Conservation (phyloP, 169 alveolate genomes). For the Eimeria praecox region DNA sequence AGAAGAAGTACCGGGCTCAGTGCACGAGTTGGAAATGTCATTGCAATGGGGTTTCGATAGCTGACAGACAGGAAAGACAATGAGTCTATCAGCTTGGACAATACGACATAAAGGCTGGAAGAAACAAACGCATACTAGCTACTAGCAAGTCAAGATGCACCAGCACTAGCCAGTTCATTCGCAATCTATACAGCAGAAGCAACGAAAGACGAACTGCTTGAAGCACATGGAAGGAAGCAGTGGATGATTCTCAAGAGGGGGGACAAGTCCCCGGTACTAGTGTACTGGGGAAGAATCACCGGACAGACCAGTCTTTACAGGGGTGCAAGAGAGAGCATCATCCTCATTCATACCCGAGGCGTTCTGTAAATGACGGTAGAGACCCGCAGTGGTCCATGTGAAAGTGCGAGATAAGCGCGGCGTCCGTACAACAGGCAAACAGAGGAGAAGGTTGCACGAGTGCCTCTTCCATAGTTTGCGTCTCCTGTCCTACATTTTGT, state of each 20-base stretch:
- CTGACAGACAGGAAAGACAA: constrained; percentile 67
- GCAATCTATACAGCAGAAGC: background rate
- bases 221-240: background rate
- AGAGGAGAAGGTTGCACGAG: constrained; percentile 98
- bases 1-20: constrained; percentile 97
- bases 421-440: constrained; percentile 81
- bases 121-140: background rate
- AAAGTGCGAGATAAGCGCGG: constrained; percentile 93
- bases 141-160: background rate
- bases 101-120: background rate
- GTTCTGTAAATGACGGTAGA: constrained; percentile 98
- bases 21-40: constrained; percentile 98
- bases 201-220: background rate
- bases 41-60: constrained; percentile 95
- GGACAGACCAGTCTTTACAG: background rate
- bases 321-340: background rate
- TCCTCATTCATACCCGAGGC: constrained; percentile 82
- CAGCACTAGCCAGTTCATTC: background rate
- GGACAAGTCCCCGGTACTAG: background rate
- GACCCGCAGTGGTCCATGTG: constrained; percentile 99
- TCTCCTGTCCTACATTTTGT: background rate
- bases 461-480: constrained; percentile 92
- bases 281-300: background rate
- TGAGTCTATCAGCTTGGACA: background rate
- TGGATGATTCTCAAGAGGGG: background rate